phyloP scores from a whole-genome alignment of 2,329 filamentous ascomycete genomes.

The Coniosporium uncinatum region DNA sequence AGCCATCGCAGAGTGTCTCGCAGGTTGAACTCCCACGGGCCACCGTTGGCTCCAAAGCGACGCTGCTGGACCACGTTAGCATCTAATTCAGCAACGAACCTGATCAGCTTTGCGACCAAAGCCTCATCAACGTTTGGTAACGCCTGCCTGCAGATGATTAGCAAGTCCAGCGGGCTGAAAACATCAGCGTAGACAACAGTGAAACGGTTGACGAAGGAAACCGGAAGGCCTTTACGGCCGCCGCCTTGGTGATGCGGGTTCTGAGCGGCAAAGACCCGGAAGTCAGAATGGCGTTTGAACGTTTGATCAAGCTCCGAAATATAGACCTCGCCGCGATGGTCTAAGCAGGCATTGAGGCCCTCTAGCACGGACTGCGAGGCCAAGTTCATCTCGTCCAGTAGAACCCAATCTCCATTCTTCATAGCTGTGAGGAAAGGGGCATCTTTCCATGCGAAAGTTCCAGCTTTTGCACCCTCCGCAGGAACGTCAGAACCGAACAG shows the following conservation, averaged over 20 bases:
- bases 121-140: constrained; percentile 59
- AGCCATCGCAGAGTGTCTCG: constrained; percentile 89
- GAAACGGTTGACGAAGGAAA: constrained; percentile 97
- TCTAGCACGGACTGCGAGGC: constrained; percentile 96
- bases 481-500: constrained; percentile 96
- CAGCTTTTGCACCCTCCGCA: constrained; percentile 85
- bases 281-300: constrained; percentile 83
- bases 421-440: constrained; percentile 94
- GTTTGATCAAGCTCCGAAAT: constrained; percentile 93
- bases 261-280: constrained; percentile 94
- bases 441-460: constrained; percentile 92
- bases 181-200: constrained; percentile 96
- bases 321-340: constrained; percentile 94
- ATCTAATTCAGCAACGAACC: constrained; percentile 61
- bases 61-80: constrained; percentile 52
- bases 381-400: constrained; percentile 98
- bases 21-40: constrained; percentile 95
- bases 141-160: constrained; percentile 73
- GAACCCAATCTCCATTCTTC: constrained; percentile 95
- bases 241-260: constrained; percentile 98
- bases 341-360: constrained; percentile 92
- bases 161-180: constrained; percentile 75
- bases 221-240: constrained; percentile 88
- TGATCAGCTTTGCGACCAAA: constrained; percentile 63
- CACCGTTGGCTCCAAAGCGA: constrained; percentile 50